These are phyloP conservation scores for Coemansia sp. DNA, from an alignment of 192 early-diverging fungal genomes.

Conservation along the genomic window DNA sequence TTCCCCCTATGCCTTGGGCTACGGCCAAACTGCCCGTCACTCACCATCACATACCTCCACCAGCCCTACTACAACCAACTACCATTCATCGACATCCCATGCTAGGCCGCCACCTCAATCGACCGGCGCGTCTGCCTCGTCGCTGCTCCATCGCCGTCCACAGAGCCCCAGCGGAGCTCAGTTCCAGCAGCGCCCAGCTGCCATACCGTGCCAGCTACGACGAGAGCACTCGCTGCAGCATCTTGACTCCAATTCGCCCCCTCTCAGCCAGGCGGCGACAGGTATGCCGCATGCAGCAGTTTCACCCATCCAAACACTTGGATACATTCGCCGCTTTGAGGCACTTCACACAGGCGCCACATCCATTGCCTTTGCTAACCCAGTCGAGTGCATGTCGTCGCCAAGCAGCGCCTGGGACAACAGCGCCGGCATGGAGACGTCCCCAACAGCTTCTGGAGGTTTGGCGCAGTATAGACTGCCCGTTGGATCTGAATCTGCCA, in stretches of 20 bases:
- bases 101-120: background rate
- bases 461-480: slow-evolving; percentile 1
- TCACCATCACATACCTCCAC: background rate
- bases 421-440: background rate
- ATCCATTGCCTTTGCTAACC: slow-evolving; percentile 8
- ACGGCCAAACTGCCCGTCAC: background rate
- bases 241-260: slow-evolving; percentile 4
- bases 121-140: background rate
- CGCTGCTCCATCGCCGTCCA: slow-evolving; percentile 6
- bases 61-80: background rate
- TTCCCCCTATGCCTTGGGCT: background rate
- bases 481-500: slow-evolving; percentile 8
- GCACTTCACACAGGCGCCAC: background rate
- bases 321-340: background rate
- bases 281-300: slow-evolving; percentile 2
- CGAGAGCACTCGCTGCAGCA: slow-evolving; percentile 21
- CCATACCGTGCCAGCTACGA: slow-evolving; percentile 5
- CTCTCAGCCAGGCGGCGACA: background rate
- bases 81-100: background rate
- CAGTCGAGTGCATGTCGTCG: slow-evolving; percentile 17
- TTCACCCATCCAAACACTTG: slow-evolving; percentile 5
- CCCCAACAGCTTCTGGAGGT: slow-evolving; percentile 4
- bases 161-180: slow-evolving; percentile 7
- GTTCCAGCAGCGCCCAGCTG: background rate
- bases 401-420: slow-evolving; percentile 18